These are phyloP conservation scores for Parsonsia alboflavescens DNA, from an alignment of 257 asterid genomes.

Conservation along the genomic window DNA sequence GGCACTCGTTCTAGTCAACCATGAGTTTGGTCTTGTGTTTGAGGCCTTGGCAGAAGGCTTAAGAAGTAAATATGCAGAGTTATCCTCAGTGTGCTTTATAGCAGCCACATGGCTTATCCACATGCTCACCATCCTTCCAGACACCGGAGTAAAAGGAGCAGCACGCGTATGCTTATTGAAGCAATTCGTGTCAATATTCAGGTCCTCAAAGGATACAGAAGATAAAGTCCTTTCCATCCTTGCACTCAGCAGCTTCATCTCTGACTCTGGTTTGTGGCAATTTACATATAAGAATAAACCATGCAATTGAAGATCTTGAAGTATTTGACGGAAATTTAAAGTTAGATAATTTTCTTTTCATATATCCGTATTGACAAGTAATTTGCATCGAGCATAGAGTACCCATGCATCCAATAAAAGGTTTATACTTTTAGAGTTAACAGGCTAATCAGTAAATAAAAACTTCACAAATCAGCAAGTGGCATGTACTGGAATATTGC, in stretches of 20 bases:
- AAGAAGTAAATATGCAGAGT: constrained; percentile 43
- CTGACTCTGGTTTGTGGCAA: constrained; percentile 53
- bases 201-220: constrained; percentile 46
- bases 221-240: constrained; percentile 71
- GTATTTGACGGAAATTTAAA: not conserved
- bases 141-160: constrained; percentile 72
- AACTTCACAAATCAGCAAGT: not conserved
- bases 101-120: constrained; percentile 69
- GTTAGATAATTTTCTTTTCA: not conserved
- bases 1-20: constrained; percentile 65
- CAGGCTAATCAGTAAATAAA: not conserved
- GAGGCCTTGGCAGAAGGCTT: constrained; percentile 78
- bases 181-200: constrained; percentile 59
- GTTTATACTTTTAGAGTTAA: not conserved
- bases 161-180: constrained; percentile 74
- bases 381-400: not conserved
- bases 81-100: constrained; percentile 63
- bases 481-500: not conserved
- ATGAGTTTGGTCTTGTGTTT: constrained; percentile 73
- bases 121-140: constrained; percentile 72
- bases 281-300: not conserved
- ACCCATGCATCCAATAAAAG: not conserved
- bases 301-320: not conserved
- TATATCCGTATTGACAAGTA: not conserved
- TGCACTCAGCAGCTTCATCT: constrained; percentile 65